Evolutionary conservation across 2,329 filamentous ascomycete genomes (phyloP), one percentile per base, ranked within the genome.

Genomic region (Boeremia lycopersici): DNA sequence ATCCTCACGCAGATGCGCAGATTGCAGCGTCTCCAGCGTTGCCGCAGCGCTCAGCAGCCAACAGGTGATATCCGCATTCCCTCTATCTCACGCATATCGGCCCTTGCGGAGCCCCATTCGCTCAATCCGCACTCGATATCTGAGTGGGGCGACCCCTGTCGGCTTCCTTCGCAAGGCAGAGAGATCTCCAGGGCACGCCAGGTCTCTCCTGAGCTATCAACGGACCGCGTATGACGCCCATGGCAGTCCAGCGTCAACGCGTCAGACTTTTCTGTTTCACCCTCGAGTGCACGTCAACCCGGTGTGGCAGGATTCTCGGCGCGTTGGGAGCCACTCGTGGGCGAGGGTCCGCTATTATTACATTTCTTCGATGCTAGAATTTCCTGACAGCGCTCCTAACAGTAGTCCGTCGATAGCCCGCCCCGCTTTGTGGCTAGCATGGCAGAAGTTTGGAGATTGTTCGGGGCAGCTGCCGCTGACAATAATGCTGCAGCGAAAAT

Each of bases 271-370:
- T 23, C 19, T 42, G 46, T 41, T 41, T 36, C 36, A 45, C 23
- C 35, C 26, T 47, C 33, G 25, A 41, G 31, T 31, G 46, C 43
- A 50, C 42, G 38, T 45, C 58, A 45, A 48, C 50, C 25, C 48
- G 35, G 33, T 11, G 38, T 46, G 43, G 50, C 28, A 56, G 53
- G 43, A 51, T 51, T 56, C 53, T 56, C 53, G 53, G 53, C 30
- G 47, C 40, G 38, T 47, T 56, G 36, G 15, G 35, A 29, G 17
- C 15, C 31, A 33, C 29, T 28, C 33, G 48, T 12, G 47, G 15
- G 45, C 31, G 54, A 45, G 62, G 56, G 43, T 59, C 65, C 62
- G 64, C 65, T 68, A 67, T 64, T 67, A 57, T 68, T 64, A 67
- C 58, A 60, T 47, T 57, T 57, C 56, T 63, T 60, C 34, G 17